A percentile compares a stretch with the other conserved stretches of the same genome.
phyloP scores from a whole-genome alignment of 2,329 filamentous ascomycete species.

The Tolypocladium ovalisporum region DNA sequence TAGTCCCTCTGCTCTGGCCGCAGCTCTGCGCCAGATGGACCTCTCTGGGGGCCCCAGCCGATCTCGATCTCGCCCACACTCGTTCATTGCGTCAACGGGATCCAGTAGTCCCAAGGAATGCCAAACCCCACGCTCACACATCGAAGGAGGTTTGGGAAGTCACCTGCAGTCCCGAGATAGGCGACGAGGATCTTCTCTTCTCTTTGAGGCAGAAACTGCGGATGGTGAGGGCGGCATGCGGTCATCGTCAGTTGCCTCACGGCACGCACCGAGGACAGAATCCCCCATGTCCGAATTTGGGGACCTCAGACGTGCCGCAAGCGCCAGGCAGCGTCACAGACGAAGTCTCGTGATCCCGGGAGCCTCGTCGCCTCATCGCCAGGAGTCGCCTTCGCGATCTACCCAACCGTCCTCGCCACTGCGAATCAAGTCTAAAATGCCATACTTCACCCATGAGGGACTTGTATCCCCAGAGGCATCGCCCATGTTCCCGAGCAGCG shows the following conservation, averaged over 20 bases:
- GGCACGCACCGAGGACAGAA: conserved; percentile 61
- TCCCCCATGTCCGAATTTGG: conserved; percentile 85
- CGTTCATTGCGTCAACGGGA: conserved; percentile 58
- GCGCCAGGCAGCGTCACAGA: conserved; percentile 73
- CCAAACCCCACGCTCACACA: conserved; percentile 79
- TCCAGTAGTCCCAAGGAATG: conserved; percentile 88
- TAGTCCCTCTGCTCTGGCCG: conserved; percentile 41
- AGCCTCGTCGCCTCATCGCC: conserved; percentile 67
- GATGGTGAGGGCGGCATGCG: conserved; percentile 84
- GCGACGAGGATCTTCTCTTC: conserved; percentile 60
- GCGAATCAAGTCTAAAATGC: conserved; percentile 69
- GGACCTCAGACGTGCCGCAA: conserved; percentile 62
- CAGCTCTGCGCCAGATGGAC: conserved; percentile 36
- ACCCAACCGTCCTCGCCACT: conserved; percentile 78
- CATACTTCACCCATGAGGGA: conserved; percentile 49
- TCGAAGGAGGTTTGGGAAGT: conserved; percentile 40
- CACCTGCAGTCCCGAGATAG: conserved; percentile 50
- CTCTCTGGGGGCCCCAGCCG: conserved; percentile 15
- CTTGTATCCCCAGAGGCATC: conserved; percentile 81
- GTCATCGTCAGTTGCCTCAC: conserved; percentile 65
- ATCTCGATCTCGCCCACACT: conserved; percentile 39
- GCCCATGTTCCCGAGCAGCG: conserved; percentile 71
- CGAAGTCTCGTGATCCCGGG: conserved; percentile 76
- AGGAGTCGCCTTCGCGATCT: conserved; percentile 76
- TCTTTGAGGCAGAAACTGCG: conserved; percentile 72